Base-by-base conservation (phyloP, 176 grass and related monocot genomes). In the Cenchrus americanus region DNA sequence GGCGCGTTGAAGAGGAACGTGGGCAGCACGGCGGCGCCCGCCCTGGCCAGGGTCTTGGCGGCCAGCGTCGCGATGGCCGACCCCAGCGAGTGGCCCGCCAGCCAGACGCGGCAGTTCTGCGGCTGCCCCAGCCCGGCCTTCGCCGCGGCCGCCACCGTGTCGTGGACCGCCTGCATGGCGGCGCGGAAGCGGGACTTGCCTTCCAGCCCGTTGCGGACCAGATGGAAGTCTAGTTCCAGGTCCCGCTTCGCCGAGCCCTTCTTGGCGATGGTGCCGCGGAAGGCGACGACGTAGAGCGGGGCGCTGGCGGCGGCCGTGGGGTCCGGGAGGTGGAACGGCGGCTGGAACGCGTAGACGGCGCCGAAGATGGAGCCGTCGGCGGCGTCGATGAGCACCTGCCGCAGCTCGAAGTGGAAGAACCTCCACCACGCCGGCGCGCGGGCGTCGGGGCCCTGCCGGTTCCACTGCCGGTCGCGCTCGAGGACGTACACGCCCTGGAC, bases 1-100 rank as follows among this genome's bases (percentile, higher is more conserved):
- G 91, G 92, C 32, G 92, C 87, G 54, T 97, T 92, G 79, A 97
- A 97, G 62, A 97, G 89, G 78, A 94, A 97, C 40, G 89, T 81
- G 64, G 88, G 69, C n/a, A 97, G 68, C 21, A 70, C 12, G 53
- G 84, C 76, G 51, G 67, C 82, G 44, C 67, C 82, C 34, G 43
- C 79, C 68, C 84, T 84, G 15, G 82, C 94, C 91, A 93, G 85
- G 84, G 48, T 37, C 86, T 91, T 97, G 3, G 69, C 91, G 0
- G 14, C 69, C 40, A 97, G 88, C 55, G 73, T 97, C 2, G 91
- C 65, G 44, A 97, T 93, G 50, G 91, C 73, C 12, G 94, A 82
- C 5, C 91, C 91, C 72, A 93, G 73, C 50, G 91, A 97, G 71
- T 97, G 91, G 73, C 89, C 94, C 5, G 84, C 87, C 55, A 97